Percentiles rank a stretch among this genome's conserved stretches.
Evolutionary conservation across 345 rosid genomes (phyloP).

Genomic region (Populus deltoides): DNA sequence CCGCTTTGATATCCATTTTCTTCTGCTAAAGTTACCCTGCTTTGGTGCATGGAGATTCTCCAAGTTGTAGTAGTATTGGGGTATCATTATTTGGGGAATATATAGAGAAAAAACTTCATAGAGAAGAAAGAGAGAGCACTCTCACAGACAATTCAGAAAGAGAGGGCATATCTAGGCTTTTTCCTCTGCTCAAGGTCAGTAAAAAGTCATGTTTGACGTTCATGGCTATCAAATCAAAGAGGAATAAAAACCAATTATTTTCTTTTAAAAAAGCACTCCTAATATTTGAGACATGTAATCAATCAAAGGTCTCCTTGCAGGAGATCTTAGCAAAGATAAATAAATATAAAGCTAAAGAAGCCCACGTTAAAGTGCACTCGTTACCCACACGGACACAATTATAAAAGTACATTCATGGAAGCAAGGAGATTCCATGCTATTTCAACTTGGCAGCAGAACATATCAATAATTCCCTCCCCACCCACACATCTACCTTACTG

Average conservation of each 20-base stretch:
- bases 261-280: too few species aligned
- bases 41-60: constrained; percentile 43
- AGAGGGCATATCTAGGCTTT: constrained; percentile 36
- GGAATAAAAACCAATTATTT: neutral
- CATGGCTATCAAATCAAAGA: constrained; percentile 33
- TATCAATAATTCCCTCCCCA: neutral
- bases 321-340: constrained; percentile 21
- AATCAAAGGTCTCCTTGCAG: constrained; percentile 5
- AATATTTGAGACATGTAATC: neutral
- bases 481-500: too few species aligned
- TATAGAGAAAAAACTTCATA: constrained; percentile 25
- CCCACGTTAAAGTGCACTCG: constrained; percentile 4
- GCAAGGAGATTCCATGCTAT: constrained; percentile 21
- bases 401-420: constrained; percentile 1
- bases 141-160: neutral
- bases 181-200: constrained; percentile 32
- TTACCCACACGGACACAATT: constrained; percentile 13
- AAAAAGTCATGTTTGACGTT: constrained; percentile 37
- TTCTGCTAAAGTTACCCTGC: constrained; percentile 35
- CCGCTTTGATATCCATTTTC: constrained; percentile 23
- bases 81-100: constrained; percentile 25
- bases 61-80: constrained; percentile 43
- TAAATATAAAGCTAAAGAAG: constrained; percentile 11
- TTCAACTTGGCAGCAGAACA: constrained; percentile 15
- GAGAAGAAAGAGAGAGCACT: constrained; percentile 30